Evolutionary conservation across 169 alveolate genomes (phyloP).

Genomic region (Cytauxzoon felis): DNA sequence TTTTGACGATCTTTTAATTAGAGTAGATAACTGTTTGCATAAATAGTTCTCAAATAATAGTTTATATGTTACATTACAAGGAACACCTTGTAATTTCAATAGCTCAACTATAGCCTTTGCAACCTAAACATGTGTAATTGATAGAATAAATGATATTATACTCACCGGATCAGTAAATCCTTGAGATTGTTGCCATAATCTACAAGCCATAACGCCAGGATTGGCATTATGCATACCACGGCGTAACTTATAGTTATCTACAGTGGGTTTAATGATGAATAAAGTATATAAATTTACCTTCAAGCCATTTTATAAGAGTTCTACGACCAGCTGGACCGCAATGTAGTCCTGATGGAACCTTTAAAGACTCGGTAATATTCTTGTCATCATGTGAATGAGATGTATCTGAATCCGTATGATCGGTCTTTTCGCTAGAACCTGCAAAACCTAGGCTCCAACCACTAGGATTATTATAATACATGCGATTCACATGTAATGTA

Average conservation of each 20-base stretch:
- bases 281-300: slow-evolving; percentile 44
- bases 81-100: slow-evolving; percentile 66
- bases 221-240: slow-evolving; percentile 62
- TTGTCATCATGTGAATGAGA: not conserved
- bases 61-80: slow-evolving; percentile 69
- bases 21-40: slow-evolving; percentile 60
- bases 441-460: slow-evolving; percentile 62
- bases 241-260: slow-evolving; percentile 70
- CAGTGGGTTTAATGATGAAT: not conserved
- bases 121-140: slow-evolving; percentile 2
- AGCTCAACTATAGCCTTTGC: slow-evolving; percentile 71
- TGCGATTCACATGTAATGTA: slow-evolving; percentile 6
- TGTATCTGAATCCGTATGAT: slow-evolving; percentile 3
- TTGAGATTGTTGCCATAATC: slow-evolving; percentile 76
- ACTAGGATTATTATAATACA: slow-evolving; percentile 36
- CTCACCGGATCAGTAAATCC: slow-evolving; percentile 69
- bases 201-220: slow-evolving; percentile 74
- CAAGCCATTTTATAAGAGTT: slow-evolving; percentile 75
- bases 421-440: slow-evolving; percentile 6
- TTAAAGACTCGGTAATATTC: slow-evolving; percentile 21
- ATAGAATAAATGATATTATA: not conserved
- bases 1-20: slow-evolving; percentile 51
- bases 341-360: slow-evolving; percentile 65
- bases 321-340: slow-evolving; percentile 79
- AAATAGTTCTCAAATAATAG: slow-evolving; percentile 65